Conservation (phyloP, 805 yeast species). For the Cyberlindnera mycetangii region DNA sequence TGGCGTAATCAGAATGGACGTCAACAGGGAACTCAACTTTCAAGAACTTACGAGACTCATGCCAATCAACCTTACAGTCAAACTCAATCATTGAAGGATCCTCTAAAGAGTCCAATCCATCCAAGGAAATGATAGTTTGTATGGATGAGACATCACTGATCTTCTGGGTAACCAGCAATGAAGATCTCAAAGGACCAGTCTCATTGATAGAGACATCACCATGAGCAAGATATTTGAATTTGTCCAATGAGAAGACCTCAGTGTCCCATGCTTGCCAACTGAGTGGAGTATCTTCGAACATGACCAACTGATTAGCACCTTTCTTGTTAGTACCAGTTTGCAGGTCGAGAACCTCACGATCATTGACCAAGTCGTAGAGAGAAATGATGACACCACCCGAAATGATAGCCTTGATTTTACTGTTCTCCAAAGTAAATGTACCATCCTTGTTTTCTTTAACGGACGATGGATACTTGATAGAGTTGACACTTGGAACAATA, state of each 20-base stretch:
- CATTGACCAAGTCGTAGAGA: conserved; percentile 54
- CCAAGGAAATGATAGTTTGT: conserved; percentile 66
- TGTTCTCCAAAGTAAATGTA: conserved; percentile 54
- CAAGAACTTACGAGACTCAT: conserved; percentile 80
- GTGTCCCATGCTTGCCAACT: conserved; percentile 98
- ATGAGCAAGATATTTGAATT: conserved; percentile 47
- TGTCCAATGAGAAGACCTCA: conserved; percentile 81
- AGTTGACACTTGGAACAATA: conserved; percentile 13
- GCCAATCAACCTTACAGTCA: conserved; percentile 73
- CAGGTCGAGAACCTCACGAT: conserved; percentile 65
- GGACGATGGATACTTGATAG: conserved; percentile 46
- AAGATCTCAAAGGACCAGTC: conserved; percentile 56
- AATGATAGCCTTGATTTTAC: conserved; percentile 47
- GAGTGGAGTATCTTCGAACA: conserved; percentile 88
- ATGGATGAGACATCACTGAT: conserved; percentile 58
- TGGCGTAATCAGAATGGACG: conserved; percentile 69
- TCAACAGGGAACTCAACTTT: conserved; percentile 95
- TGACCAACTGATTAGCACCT: conserved; percentile 78
- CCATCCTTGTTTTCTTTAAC: conserved; percentile 41
- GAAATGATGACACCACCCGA: conserved; percentile 60
- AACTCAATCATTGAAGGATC: conserved; percentile 45
- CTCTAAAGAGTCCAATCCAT: conserved; percentile 42
- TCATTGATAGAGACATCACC: conserved; percentile 39
- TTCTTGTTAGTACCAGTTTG: conserved; percentile 39
- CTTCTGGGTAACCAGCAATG: conserved; percentile 59